Base-by-base conservation (phyloP, 148 eudicot genomes). In the Cornus controversa region DNA sequence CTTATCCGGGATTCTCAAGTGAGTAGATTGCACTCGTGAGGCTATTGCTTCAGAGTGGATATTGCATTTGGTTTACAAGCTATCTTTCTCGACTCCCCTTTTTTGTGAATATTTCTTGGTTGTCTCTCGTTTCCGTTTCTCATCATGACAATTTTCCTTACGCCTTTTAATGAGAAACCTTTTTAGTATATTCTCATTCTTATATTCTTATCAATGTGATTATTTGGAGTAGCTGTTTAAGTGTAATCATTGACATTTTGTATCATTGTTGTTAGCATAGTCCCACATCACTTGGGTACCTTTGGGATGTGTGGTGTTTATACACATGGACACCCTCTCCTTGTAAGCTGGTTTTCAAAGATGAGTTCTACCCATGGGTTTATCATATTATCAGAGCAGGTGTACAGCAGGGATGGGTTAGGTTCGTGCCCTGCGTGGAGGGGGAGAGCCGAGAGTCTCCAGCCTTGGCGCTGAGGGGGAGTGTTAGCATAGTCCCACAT, bases 1-100 rank as follows among this genome's bases (percentile, higher is more conserved):
- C 95, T 96, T 77, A 96, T 96, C 65, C 89, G 99, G 29, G 99
- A 96, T 77, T 82, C 98, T 75, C 97, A 96, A 81, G 99, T 93
- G 76, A 91, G 92, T 86, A 60, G 42, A 75, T 71, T 66, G 40
- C n/a, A n/a, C n/a, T n/a, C n/a, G n/a, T n/a, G n/a, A n/a, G n/a
- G n/a, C n/a, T n/a, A n/a, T 40, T 67, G 24, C 22, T 69, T 58
- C 37, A 58, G 27, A 50, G 8, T 53, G 23, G 40, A 67, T 66
- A 10, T 50, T 8, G 25, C 22, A 66, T 20, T 71, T 75, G 37
- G 29, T 47, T 64, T 45, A 65, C 26, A 13, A 10, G 28, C n/a
- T 36, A 67, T 67, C 63, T 27, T 23, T 68, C 75, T 29, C 36
- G 69, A 45, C 47, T 78, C 15, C 24, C 36, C 45, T 3, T 29